A percentile compares a stretch with the other conserved stretches of the same genome.
Conservation (phyloP, 495 filamentous ascomycete species). For the Penicillium goetzii region DNA sequence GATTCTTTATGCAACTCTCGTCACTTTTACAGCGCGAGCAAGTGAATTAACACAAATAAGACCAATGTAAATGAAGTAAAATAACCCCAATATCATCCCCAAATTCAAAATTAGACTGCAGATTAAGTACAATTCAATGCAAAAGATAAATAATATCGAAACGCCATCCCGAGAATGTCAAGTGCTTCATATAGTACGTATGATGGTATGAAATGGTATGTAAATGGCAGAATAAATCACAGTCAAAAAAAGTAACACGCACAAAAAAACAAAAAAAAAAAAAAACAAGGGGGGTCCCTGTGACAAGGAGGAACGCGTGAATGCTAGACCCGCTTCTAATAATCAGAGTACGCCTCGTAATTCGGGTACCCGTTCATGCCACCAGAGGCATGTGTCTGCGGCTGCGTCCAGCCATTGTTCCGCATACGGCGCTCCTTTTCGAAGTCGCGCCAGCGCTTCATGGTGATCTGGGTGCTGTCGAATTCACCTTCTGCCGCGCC, state of each 20-base stretch:
- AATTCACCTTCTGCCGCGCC: constrained; percentile 94
- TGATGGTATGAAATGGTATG: constrained; percentile 22
- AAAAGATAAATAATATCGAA: not conserved
- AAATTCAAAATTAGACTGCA: not conserved
- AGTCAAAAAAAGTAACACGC: not conserved
- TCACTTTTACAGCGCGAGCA: constrained; percentile 16
- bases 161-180: constrained; percentile 6
- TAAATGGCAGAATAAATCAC: constrained; percentile 29
- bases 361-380: constrained; percentile 28
- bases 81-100: not conserved
- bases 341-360: constrained; percentile 40
- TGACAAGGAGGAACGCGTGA: not conserved
- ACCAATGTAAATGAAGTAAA: not conserved
- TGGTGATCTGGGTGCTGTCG: constrained; percentile 96
- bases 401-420: constrained; percentile 29
- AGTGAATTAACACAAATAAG: not conserved
- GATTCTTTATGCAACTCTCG: constrained; percentile 4
- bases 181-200: not conserved
- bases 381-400: constrained; percentile 9
- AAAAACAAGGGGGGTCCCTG: not conserved
- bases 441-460: constrained; percentile 98
- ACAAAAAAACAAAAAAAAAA: not conserved
- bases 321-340: constrained; percentile 25
- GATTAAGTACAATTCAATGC: constrained; percentile 1
- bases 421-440: constrained; percentile 60